Conservation (phyloP, 2,329 filamentous ascomycete genomes). For the Colletotrichum sidae region DNA sequence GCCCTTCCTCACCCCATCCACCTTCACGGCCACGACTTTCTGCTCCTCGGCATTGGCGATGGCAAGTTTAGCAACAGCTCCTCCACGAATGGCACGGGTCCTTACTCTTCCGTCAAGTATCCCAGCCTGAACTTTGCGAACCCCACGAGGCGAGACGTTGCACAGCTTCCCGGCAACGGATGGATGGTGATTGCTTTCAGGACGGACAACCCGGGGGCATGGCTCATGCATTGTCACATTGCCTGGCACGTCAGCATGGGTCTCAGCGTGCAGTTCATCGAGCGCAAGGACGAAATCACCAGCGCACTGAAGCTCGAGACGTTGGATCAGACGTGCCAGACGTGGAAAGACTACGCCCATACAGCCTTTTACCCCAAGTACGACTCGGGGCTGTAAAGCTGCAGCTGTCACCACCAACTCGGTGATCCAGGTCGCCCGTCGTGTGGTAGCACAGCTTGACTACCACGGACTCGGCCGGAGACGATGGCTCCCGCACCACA, state of each 20-base stretch:
- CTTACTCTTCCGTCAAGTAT: constrained; percentile 37
- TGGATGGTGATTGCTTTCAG: constrained; percentile 60
- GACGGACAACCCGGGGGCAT: constrained; percentile 62
- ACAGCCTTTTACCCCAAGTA: constrained; percentile 33
- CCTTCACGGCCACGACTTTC: constrained; percentile 58
- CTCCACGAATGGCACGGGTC: constrained; percentile 14
- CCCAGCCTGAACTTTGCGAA: constrained; percentile 50
- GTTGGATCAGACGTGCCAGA: constrained; percentile 36
- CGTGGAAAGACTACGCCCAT: constrained; percentile 38
- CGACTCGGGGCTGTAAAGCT: constrained; percentile 39
- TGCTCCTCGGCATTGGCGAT: constrained; percentile 43
- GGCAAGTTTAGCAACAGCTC: constrained; percentile 37
- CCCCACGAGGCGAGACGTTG: constrained; percentile 59
- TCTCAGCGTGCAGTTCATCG: constrained; percentile 65
- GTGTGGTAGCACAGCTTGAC: neutral
- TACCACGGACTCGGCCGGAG: neutral
- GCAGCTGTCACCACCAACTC: constrained; percentile 19
- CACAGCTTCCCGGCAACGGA: constrained; percentile 54
- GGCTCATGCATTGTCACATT: constrained; percentile 62
- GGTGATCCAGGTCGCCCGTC: neutral
- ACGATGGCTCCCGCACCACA: constrained; percentile 1
- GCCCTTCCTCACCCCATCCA: constrained; percentile 58
- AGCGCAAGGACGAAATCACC: constrained; percentile 41
- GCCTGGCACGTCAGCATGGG: constrained; percentile 62
- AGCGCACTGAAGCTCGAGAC: constrained; percentile 29